phyloP scores from a whole-genome alignment of 805 yeast genomes.

The Kodamaea sagamina region DNA sequence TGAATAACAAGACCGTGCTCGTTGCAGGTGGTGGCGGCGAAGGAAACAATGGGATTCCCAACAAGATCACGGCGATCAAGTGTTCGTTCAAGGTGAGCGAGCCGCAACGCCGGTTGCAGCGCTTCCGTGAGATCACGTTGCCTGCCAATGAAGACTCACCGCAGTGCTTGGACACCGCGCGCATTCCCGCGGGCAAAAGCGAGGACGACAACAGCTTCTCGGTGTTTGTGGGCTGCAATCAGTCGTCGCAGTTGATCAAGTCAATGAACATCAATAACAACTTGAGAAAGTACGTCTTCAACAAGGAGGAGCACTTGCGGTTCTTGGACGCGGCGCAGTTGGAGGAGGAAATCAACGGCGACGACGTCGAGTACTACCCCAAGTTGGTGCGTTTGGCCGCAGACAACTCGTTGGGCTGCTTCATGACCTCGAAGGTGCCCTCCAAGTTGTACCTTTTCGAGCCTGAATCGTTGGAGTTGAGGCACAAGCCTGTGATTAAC shows the following conservation, averaged over 20 bases:
- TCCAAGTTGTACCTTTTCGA: constrained; percentile 64
- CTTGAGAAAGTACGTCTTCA: constrained; percentile 64
- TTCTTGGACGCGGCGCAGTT: constrained; percentile 62
- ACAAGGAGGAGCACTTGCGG: constrained; percentile 57
- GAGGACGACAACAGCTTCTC: constrained; percentile 38
- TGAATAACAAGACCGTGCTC: constrained; percentile 58
- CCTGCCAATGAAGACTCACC: constrained; percentile 82
- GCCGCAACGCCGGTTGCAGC: constrained; percentile 47
- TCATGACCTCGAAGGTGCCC: constrained; percentile 68
- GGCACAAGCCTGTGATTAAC: constrained; percentile 53
- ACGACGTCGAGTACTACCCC: constrained; percentile 54
- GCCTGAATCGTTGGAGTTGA: constrained; percentile 53
- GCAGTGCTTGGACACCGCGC: constrained; percentile 64
- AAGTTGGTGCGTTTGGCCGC: constrained; percentile 60
- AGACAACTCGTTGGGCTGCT: constrained; percentile 64
- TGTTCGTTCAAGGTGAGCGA: constrained; percentile 53
- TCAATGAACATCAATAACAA: constrained; percentile 66
- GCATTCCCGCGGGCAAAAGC: constrained; percentile 21
- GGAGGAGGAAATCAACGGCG: constrained; percentile 42
- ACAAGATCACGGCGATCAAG: constrained; percentile 69
- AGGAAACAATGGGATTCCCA: constrained; percentile 85
- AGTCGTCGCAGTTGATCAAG: constrained; percentile 54
- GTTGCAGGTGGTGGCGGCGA: constrained; percentile 97
- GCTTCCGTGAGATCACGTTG: constrained; percentile 62
- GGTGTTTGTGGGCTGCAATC: constrained; percentile 77